Evolutionary conservation across 1,284 basidiomycete species (phyloP), one percentile per base, ranked within the genome.

Genomic region (Rhodofomes roseus): DNA sequence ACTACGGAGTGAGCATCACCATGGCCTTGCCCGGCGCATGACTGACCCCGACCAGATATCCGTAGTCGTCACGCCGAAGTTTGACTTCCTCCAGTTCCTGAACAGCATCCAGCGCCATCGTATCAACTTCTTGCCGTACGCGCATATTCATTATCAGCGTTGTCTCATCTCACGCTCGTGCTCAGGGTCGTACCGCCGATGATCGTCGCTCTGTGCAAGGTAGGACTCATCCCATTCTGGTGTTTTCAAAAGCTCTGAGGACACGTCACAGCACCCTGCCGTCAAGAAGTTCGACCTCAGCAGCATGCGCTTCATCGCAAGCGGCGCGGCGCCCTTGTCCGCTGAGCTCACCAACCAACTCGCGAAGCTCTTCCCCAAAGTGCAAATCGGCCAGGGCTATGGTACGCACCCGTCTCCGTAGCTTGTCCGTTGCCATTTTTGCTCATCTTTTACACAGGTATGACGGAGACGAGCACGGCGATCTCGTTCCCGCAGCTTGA

Each of bases 261-360:
- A 41, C 20, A 44, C 20, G 20, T 50, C 39, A 18, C 60, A 92
- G 85, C 84, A 89, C 71, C 85, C 89, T 23, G 81, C 79, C 14
- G 79, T 82, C 27, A 83, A 86, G 66, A 79, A 88, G 43, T 87
- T 87, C 66, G 82, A 92, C 65, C 75, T 95, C 25, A 80, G 77
- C 50, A 75, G 79, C 55, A 71, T 94, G 52, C 77, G 83, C 58
- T 75, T 81, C 66, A 77, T 85, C 61, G 81, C 91, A 75, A 78
- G 78, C 52, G 89, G 90, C 25, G 92, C 90, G 0, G 91, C 91
- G 0, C 91, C 91, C 3, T 74, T 93, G 4, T 86, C 88, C 2
- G 74, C 79, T 18, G 90, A 90, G 67, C 77, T 90, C 31, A 85
- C 80, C 56, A 62, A 76, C 39, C 79, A 84, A 63, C 71, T 90